Percentiles rank a stretch among this genome's conserved stretches.
These are phyloP conservation scores for Neurospora hispaniola DNA, from an alignment of 495 filamentous ascomycete genomes.

Conservation along the genomic window DNA sequence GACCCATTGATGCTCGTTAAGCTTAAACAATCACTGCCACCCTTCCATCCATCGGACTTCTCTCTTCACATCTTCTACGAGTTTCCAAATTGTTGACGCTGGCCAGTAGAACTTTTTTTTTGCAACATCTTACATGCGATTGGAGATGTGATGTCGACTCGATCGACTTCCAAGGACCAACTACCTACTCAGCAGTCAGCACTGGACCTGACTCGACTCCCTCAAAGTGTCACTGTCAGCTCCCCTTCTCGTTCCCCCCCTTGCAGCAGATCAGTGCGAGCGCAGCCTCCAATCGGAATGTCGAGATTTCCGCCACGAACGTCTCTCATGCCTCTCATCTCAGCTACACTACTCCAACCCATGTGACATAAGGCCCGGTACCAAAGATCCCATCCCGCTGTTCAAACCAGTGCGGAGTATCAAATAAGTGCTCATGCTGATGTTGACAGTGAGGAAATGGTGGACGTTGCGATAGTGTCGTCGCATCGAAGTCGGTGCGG, in stretches of 20 bases:
- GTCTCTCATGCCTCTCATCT: background rate
- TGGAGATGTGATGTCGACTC: background rate
- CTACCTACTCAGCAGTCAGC: background rate
- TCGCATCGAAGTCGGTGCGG: background rate
- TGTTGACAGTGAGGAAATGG: background rate
- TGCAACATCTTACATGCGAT: background rate
- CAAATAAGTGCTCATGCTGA: background rate
- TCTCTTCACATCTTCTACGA: background rate
- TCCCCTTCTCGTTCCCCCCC: background rate
- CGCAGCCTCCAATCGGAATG: background rate
- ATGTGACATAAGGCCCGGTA: background rate
- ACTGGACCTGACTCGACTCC: background rate
- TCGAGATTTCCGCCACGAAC: background rate
- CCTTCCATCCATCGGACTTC: background rate
- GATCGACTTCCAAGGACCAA: background rate
- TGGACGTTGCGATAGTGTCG: background rate
- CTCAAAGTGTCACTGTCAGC: background rate
- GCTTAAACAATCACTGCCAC: background rate
- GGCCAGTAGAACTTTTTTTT: background rate
- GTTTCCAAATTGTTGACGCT: background rate
- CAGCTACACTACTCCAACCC: background rate
- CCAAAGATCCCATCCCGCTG: background rate
- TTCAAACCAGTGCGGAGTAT: background rate
- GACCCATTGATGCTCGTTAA: too few relatives aligned
- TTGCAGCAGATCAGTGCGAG: background rate